Base-by-base conservation (phyloP, 306 rosid genomes). In the Trifolium pratense region DNA sequence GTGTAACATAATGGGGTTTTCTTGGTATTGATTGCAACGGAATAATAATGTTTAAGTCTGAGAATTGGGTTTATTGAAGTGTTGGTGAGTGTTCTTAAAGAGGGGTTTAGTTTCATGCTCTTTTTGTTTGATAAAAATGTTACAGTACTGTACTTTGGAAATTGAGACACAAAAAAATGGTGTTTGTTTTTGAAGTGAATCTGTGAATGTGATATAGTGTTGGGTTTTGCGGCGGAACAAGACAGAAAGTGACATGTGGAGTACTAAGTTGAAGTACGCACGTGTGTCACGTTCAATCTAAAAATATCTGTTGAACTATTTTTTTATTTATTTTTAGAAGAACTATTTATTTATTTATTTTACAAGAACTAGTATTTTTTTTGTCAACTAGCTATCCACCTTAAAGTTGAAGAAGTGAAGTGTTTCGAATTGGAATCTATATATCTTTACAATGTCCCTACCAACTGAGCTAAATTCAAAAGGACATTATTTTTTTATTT, bases 21-120 rank as follows among this genome's bases (percentile, higher is more conserved):
- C 1, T 9, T 5, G 69, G 31, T 11, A 10, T 39, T 10, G 51
- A 37, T 16, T 18, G 51, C 23, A 60, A 60, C 20, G 10, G 68
- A 64, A 12, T 56, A 68, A 10, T 1, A 51, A 32, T 73, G 48
- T 49, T 29, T 65, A 59, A 75, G 66, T 61, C 49, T 78, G 75
- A 40, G 73, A 60, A 72, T 25, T 59, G 52, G 81, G 69, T 68
- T 78, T 39, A 57, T 46, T 75, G 68, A 71, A 49, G 76, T 49
- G 59, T 46, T 53, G 29, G 80, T 71, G 43, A 86, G 66, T 52
- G 58, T 66, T 70, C 72, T 81, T 40, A 80, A 9, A 52, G 70
- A 66, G 3, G 76, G 64, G 55, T 32, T 71, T 37, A 77, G 23
- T 15, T 56, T 66, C 87, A 84, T 89, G 69, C 23, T 80, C 57